phyloP scores from a whole-genome alignment of 176 grass and related monocot genomes.

The Aechmea fasciata region DNA sequence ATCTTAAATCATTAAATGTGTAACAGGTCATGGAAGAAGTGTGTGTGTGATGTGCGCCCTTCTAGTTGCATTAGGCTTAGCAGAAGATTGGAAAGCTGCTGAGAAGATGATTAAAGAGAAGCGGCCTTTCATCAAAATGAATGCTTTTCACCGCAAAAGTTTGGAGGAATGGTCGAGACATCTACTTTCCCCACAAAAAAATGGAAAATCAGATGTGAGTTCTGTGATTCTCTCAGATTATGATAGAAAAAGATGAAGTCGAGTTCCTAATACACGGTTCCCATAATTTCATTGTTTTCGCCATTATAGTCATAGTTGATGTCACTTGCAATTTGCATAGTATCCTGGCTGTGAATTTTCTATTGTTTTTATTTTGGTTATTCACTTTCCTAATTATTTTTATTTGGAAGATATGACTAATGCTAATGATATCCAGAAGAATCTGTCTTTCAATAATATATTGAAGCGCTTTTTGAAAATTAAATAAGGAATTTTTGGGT shows the following conservation, averaged over 20 bases:
- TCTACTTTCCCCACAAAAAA: conserved; percentile 45
- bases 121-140: conserved; percentile 77
- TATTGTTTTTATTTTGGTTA: too few species aligned
- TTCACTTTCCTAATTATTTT: too few species aligned
- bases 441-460: too few species aligned
- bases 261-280: not conserved
- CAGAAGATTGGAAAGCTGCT: conserved; percentile 85
- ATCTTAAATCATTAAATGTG: conserved; percentile 7
- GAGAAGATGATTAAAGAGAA: conserved; percentile 76
- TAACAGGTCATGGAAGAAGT: conserved; percentile 91
- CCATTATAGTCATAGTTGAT: conserved; percentile 6
- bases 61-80: conserved; percentile 67
- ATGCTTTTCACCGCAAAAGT: conserved; percentile 66
- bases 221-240: conserved; percentile 70
- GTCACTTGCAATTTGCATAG: not conserved
- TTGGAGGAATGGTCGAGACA: conserved; percentile 89
- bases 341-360: not conserved
- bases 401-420: not conserved
- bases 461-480: too few species aligned
- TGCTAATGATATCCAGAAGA: too few species aligned
- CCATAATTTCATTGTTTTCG: not conserved
- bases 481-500: too few species aligned
- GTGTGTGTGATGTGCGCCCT: conserved; percentile 89
- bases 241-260: conserved; percentile 26
- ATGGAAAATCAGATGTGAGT: conserved; percentile 48